Evolutionary conservation across 1,284 basidiomycete species (phyloP), one percentile per base, ranked within the genome.

Genomic region (Athelia psychrophila): DNA sequence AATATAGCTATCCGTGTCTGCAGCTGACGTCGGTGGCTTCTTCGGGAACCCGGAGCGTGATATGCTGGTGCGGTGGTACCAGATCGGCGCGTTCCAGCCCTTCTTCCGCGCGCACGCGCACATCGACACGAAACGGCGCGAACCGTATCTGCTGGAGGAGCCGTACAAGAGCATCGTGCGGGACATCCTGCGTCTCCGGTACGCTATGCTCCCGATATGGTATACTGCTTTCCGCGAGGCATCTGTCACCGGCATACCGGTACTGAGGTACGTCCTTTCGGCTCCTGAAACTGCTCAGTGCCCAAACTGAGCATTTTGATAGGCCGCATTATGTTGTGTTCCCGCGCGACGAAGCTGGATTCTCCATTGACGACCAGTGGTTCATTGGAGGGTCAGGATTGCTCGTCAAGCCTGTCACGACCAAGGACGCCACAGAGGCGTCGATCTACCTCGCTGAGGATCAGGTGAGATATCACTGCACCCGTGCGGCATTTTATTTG

Each of bases 51-150:
- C 97, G 0, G 81, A 88, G 36, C 79, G 88, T 1, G 96, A 99
- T 66, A 93, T 98, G 84, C 86, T 99, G 25, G 87, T 96, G 8
- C 82, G 97, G 35, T 99, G 96, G 96, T 98, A 99, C 66, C 93
- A 93, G 73, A 88, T 95, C 33, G 97, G 96, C 24, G 85, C 88
- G 12, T 97, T 98, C 69, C 88, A 88, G 57, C 96, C 96, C 3
- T 99, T 99, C 83, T 96, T 99, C 88, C 85, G 96, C 50, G 96
- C 96, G 0, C 97, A 99, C 70, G 97, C 96, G 3, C 95, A 98
- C 69, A 89, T 98, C 61, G 97, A 99, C 70, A 97, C 96, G 42
- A 99, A 98, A 74, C 86, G 97, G 40, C 86, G 96, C 46, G 97
- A 99, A 70, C 96, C 96, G 0, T 99, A 89, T 77, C 79, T 99